These are phyloP conservation scores for Phoma herbarum DNA, from an alignment of 2,329 filamentous ascomycete genomes.

Conservation along the genomic window DNA sequence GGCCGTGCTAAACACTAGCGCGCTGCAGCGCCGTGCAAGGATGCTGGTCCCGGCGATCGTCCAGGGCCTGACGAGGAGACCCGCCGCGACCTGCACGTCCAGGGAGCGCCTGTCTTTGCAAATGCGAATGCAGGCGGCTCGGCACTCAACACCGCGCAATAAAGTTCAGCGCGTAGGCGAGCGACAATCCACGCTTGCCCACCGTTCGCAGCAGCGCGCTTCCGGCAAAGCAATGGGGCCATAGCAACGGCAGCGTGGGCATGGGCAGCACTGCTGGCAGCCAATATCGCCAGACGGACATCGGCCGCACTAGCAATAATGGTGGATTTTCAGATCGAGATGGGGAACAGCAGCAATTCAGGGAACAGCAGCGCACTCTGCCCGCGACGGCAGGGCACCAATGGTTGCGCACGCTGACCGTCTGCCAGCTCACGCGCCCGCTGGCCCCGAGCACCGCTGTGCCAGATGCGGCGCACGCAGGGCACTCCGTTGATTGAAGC, in stretches of 20 bases:
- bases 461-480: conserved; percentile 6
- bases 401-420: conserved; percentile 1
- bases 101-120: conserved; percentile 16
- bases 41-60: conserved; percentile 20
- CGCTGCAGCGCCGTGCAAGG: conserved; percentile 17
- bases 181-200: background rate
- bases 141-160: conserved; percentile 9
- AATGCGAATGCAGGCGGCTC: conserved; percentile 4
- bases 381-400: conserved; percentile 18
- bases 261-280: background rate
- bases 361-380: conserved; percentile 13
- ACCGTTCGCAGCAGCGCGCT: background rate
- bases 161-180: background rate
- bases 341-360: conserved; percentile 10
- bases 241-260: background rate
- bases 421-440: conserved; percentile 18
- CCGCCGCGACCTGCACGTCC: conserved; percentile 20
- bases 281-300: conserved; percentile 13
- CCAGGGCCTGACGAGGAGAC: conserved; percentile 24
- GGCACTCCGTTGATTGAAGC: conserved; percentile 3
- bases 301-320: conserved; percentile 19
- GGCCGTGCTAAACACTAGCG: conserved; percentile 21
- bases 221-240: background rate
- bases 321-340: conserved; percentile 20
- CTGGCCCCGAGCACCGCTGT: conserved; percentile 1